phyloP scores from a whole-genome alignment of 176 grass and related monocot genomes.

The Cenchrus purpureus region DNA sequence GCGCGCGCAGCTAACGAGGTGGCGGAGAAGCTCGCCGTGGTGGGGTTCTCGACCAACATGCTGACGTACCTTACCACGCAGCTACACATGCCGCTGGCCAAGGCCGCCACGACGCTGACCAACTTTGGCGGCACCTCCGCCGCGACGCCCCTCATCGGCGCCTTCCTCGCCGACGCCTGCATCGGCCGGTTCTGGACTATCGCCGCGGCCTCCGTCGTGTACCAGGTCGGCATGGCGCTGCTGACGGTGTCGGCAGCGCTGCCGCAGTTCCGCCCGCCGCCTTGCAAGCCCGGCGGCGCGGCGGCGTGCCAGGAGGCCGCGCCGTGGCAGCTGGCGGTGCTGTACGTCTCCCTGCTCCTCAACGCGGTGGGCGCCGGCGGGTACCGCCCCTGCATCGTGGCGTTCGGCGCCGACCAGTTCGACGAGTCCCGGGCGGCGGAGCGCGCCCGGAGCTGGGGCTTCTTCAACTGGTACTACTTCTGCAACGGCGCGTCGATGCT shows the following conservation, averaged over 20 bases:
- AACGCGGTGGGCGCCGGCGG: conserved; percentile 79
- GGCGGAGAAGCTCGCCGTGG: conserved; percentile 84
- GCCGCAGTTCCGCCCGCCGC: conserved; percentile 60
- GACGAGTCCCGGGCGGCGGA: conserved; percentile 74
- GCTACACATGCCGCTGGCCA: conserved; percentile 75
- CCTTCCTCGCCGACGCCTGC: conserved; percentile 81
- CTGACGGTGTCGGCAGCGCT: conserved; percentile 75
- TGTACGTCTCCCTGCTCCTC: conserved; percentile 63
- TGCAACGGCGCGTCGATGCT: conserved; percentile 76
- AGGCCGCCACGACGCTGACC: conserved; percentile 85
- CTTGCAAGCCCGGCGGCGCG: conserved; percentile 38
- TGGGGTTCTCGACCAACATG: conserved; percentile 86
- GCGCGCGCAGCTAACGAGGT: conserved; percentile 68
- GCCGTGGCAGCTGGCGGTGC: conserved; percentile 69
- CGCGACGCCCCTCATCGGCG: conserved; percentile 74
- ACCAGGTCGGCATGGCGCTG: conserved; percentile 70
- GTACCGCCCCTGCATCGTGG: conserved; percentile 77
- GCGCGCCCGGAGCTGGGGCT: conserved; percentile 66
- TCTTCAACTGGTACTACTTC: conserved; percentile 99
- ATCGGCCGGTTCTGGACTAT: conserved; percentile 87
- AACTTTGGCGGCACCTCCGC: conserved; percentile 77
- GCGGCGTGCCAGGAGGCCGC: conserved; percentile 53
- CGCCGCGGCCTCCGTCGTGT: conserved; percentile 62
- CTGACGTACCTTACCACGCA: conserved; percentile 79
- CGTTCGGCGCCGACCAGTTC: conserved; percentile 88